Conservation (phyloP, 73 alveolate species). For the Blepharisma stoltei region DNA sequence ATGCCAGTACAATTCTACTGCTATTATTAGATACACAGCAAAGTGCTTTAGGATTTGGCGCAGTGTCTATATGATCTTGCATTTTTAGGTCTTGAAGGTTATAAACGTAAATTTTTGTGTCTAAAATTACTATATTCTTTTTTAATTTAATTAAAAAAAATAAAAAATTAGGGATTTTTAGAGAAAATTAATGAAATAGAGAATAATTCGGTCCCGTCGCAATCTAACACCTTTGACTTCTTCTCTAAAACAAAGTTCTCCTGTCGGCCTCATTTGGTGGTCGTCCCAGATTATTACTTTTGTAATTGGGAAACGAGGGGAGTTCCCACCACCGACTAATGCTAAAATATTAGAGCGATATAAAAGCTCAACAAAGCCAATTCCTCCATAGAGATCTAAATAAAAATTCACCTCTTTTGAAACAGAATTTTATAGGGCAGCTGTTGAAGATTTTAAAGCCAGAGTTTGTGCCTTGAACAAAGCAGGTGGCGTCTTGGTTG, state of each 20-base stretch:
- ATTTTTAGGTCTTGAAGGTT: constrained; percentile 83
- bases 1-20: constrained; percentile 79
- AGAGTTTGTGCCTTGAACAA: constrained; percentile 79
- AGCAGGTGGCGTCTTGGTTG: constrained; percentile 87
- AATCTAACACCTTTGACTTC: constrained; percentile 75
- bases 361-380: constrained; percentile 91
- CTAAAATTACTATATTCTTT: constrained; percentile 70
- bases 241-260: constrained; percentile 85
- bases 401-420: neutral
- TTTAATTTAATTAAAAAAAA: too few species aligned
- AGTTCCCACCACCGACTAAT: constrained; percentile 93
- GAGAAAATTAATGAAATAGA: too few species aligned
- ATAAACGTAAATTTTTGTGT: constrained; percentile 75
- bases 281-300: constrained; percentile 94
- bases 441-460: constrained; percentile 77
- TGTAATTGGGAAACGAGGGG: constrained; percentile 81
- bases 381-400: constrained; percentile 66
- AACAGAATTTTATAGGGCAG: neutral
- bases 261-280: constrained; percentile 73
- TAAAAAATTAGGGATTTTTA: too few species aligned
- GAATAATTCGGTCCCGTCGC: constrained; percentile 57
- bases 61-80: constrained; percentile 85
- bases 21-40: constrained; percentile 62
- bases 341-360: constrained; percentile 90
- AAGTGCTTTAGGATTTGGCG: constrained; percentile 79